Percentiles rank a stretch among this genome's conserved stretches.
Conservation (phyloP, 805 yeast genomes). For the Starmerella floris region DNA sequence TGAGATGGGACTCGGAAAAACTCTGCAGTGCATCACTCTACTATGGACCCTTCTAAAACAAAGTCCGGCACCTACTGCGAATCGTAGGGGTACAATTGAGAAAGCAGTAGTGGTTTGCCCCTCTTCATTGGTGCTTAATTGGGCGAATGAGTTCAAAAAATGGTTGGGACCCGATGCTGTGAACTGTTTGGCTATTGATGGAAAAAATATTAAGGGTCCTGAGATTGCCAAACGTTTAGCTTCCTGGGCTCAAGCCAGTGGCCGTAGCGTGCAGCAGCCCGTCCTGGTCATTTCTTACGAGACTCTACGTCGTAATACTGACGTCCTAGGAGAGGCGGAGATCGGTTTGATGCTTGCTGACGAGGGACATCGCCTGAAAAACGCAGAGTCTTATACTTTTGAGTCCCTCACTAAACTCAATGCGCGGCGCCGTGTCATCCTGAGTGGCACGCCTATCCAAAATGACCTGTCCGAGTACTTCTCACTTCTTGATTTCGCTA, state of each 20-base stretch:
- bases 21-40: slow-evolving; percentile 74
- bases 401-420: slow-evolving; percentile 72
- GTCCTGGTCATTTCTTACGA: slow-evolving; percentile 90
- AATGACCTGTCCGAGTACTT: slow-evolving; percentile 90
- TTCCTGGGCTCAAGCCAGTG: slow-evolving; percentile 79
- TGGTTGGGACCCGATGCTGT: slow-evolving; percentile 92
- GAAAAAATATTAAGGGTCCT: slow-evolving; percentile 55
- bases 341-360: slow-evolving; percentile 79
- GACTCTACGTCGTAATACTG: slow-evolving; percentile 76
- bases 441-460: slow-evolving; percentile 95
- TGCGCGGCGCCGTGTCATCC: slow-evolving; percentile 76
- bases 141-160: slow-evolving; percentile 93
- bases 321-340: slow-evolving; percentile 56
- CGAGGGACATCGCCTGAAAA: slow-evolving; percentile 71
- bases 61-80: slow-evolving; percentile 50
- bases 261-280: slow-evolving; percentile 81
- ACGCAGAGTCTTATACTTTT: slow-evolving; percentile 85
- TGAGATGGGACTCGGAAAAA: slow-evolving; percentile 91
- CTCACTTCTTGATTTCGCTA: slow-evolving; percentile 78
- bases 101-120: slow-evolving; percentile 93
- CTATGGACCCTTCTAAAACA: slow-evolving; percentile 88
- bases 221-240: slow-evolving; percentile 56
- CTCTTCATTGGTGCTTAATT: slow-evolving; percentile 78
- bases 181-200: slow-evolving; percentile 84
- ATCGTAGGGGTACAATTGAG: slow-evolving; percentile 63